Base-by-base conservation (phyloP, 2,329 filamentous ascomycete genomes). In the Apiospora hydei region DNA sequence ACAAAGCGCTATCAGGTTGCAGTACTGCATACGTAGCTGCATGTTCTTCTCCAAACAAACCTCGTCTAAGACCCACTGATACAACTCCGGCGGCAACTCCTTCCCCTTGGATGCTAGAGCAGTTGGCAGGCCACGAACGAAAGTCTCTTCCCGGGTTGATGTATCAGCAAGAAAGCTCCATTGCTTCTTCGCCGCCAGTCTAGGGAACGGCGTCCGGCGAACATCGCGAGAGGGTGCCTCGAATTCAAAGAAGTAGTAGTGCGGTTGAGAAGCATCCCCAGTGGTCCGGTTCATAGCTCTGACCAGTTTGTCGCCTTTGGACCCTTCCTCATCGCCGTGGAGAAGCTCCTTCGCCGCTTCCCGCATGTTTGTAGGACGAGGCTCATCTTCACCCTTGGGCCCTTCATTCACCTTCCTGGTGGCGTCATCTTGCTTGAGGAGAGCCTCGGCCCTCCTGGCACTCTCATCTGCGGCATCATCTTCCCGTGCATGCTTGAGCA, bases 61-160 rank as follows among this genome's bases (percentile, higher is more conserved):
- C 81, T 91, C 87, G 69, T 88, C 82, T 7, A 93, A 77, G 3
- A 94, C 83, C 93, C 93, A 95, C 21, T 87, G 77, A 69, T 94
- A 86, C 0, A 94, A 77, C 71, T 92, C 87, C 73, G 93, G 89
- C 0, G 92, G 89, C 16, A 94, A 78, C 3, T 78, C 74, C 16
- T 81, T 79, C 51, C 83, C 83, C 71, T 81, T 80, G 5, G 79
- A 77, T 21, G 88, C 82, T 18, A 91, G 83, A 64, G 88, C 86
- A 71, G 88, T 86, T 1, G 91, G 85, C 71, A 92, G 82, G 1
- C 92, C 92, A 26, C 89, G 90, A 34, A 89, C 81, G 70, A 94
- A 88, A 49, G 88, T 84, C 75, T 90, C 88, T 71, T 89, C 84
- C 69, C 91, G 86, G 51, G 84, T 83, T 8, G 82, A 82, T 0